Base-by-base conservation (phyloP, 192 early-diverging fungal genomes). In the Kappamyces sp. region DNA sequence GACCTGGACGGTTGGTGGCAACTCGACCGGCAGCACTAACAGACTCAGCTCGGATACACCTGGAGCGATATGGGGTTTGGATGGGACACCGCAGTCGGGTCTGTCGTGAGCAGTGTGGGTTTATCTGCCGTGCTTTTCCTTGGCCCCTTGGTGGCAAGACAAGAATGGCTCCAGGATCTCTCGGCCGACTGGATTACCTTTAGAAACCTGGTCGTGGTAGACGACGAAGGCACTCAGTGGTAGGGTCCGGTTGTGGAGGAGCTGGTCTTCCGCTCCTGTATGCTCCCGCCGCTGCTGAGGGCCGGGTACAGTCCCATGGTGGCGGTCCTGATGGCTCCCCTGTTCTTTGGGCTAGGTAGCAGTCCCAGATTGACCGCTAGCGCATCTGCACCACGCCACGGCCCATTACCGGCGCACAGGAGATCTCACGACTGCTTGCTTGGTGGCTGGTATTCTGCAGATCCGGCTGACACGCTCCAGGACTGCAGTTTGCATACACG, bases 161-260 rank as follows among this genome's bases (percentile, higher is more conserved):
- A 7, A 7, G 32, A 9, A 31, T 35, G 30, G 2, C 12, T 2
- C 7, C 11, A 45, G 4, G 14, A 40, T 37, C 40, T 47, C 63
- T 45, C 22, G 22, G 22, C 22, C 22, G 22, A 22, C 22, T 70
- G 71, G 49, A 38, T 67, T 3, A 61, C 66, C 15, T 40, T 67
- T 12, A 54, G 80, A 4, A 77, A 76, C 66, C 74, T 66, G 57
- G 49, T 83, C 14, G 62, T 77, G 61, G 80, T 80, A 67, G 47
- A 66, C 41, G 12, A 40, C 22, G 15, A 47, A 47, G n/a, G 34
- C 34, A 12, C 45, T 34, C 43, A 50, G 37, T 47, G 46, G 5
- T 36, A 89, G 87, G 86, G 78, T 3, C 89, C 89, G 5, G 39
- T 82, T 1, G 71, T 79, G 8, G 89, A 91, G 61, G 89, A 91